Evolutionary conservation across 2,329 filamentous ascomycete species (phyloP).

Genomic region (Cercospora zeina): DNA sequence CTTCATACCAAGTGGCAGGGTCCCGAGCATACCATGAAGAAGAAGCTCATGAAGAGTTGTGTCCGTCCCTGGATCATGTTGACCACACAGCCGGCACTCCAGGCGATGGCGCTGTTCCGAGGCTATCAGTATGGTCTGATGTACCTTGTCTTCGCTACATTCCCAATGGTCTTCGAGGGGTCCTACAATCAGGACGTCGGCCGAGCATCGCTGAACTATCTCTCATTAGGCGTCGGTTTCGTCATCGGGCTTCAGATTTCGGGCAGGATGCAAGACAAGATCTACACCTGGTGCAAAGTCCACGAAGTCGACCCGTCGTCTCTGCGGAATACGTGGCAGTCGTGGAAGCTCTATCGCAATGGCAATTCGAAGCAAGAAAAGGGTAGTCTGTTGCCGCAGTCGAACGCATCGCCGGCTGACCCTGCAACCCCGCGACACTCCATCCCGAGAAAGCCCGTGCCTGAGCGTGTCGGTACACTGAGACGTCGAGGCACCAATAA

Average conservation of each 20-base stretch:
- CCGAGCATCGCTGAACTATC: slow-evolving; percentile 32
- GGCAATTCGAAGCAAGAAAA: slow-evolving; percentile 13
- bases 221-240: slow-evolving; percentile 50
- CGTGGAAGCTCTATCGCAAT: slow-evolving; percentile 20
- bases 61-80: slow-evolving; percentile 35
- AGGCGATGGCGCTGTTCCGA: slow-evolving; percentile 31
- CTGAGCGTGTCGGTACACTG: slow-evolving; percentile 7
- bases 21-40: slow-evolving; percentile 31
- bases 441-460: slow-evolving; percentile 23
- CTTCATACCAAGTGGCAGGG: slow-evolving; percentile 33
- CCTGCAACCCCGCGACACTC: not conserved
- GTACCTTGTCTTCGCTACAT: slow-evolving; percentile 35
- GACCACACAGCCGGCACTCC: slow-evolving; percentile 31
- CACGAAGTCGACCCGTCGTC: slow-evolving; percentile 29
- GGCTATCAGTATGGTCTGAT: slow-evolving; percentile 34
- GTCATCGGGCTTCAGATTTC: slow-evolving; percentile 46
- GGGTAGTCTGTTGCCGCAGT: slow-evolving; percentile 18
- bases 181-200: slow-evolving; percentile 31
- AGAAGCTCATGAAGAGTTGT: slow-evolving; percentile 31
- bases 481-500: slow-evolving; percentile 14
- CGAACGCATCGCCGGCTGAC: not conserved
- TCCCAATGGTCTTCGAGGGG: slow-evolving; percentile 30
- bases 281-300: slow-evolving; percentile 30
- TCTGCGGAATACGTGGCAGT: slow-evolving; percentile 19
- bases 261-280: slow-evolving; percentile 28